Evolutionary conservation across 257 asterid genomes (phyloP).

Genomic region (Nicotiana undulata): DNA sequence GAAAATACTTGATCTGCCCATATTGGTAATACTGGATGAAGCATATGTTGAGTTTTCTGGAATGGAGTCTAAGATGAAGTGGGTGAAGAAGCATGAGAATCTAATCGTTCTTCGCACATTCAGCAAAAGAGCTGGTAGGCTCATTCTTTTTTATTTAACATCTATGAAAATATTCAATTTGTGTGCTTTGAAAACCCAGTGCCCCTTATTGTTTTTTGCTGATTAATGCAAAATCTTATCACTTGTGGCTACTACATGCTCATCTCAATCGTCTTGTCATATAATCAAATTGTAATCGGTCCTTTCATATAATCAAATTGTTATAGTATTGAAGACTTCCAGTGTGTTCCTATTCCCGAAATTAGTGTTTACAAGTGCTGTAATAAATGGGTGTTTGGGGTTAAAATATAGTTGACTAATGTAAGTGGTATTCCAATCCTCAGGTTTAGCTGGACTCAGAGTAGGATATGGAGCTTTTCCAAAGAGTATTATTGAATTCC

Average conservation of each 20-base stretch:
- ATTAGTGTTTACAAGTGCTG: background rate
- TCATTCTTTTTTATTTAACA: background rate
- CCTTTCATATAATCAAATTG: background rate
- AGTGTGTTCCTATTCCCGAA: background rate
- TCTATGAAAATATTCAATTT: background rate
- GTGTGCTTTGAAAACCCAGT: background rate
- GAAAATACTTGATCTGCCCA: conserved; percentile 64
- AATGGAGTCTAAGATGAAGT: conserved; percentile 75
- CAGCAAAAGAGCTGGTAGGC: conserved; percentile 94
- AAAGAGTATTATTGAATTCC: conserved; percentile 70
- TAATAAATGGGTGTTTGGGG: background rate
- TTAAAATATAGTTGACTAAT: background rate
- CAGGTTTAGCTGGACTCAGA: conserved; percentile 94
- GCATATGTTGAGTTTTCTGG: conserved; percentile 96
- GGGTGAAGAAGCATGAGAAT: conserved; percentile 97
- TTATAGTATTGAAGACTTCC: background rate
- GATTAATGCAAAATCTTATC: background rate
- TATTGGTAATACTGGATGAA: conserved; percentile 91
- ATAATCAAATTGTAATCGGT: background rate
- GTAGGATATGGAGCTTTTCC: conserved; percentile 98
- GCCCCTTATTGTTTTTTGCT: background rate
- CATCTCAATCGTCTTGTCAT: background rate
- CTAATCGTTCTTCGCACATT: conserved; percentile 92
- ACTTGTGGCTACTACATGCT: background rate
- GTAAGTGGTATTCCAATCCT: background rate